Base-by-base conservation (phyloP, 805 yeast genomes). In the Teunomyces gatunensis region DNA sequence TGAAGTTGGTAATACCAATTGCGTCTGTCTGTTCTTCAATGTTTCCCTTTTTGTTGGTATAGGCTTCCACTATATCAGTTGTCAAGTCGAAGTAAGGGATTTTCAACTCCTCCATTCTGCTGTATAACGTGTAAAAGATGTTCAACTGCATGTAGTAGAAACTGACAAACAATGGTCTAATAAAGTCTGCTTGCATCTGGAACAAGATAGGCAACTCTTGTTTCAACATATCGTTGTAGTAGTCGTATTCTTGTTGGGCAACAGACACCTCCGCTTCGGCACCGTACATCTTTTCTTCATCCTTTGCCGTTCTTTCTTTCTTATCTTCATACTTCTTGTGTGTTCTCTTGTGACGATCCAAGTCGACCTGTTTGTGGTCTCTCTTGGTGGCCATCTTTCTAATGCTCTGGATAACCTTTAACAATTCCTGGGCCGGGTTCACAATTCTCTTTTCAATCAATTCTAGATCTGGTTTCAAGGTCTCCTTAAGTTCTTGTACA, bases 131-230 rank as follows among this genome's bases (percentile, higher is more conserved):
- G 77, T 94, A 94, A 68, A 91, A 94, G 48, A 94, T 89, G 73
- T 94, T 94, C 74, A 94, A 80, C 74, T 94, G 99, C 98, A 94
- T 94, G 77, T 83, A 94, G 71, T 94, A 94, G 68, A 94, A 85
- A 47, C 95, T 85, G 59, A 92, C 94, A 71, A 94, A 94, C 59
- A 94, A 75, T 15, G 99, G 99, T 62, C 84, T 85, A 63, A 94
- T 91, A 64, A 94, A 89, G 59, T 90, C 94, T 4, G 90, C 87
- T 68, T 94, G 97, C 68, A 94, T 75, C 59, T 80, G 82, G 69
- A 94, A 94, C 63, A 94, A 74, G 39, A 87, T 71, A 18, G 99
- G 99, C 51, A 94, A 75, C 67, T 94, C 98, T 33, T 77, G 81
- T 71, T 91, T 92, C 68, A 95, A 77, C 89, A 94, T 83, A 53